Evolutionary conservation across 2,329 filamentous ascomycete genomes (phyloP).

Genomic region (Claviceps quebecensis): DNA sequence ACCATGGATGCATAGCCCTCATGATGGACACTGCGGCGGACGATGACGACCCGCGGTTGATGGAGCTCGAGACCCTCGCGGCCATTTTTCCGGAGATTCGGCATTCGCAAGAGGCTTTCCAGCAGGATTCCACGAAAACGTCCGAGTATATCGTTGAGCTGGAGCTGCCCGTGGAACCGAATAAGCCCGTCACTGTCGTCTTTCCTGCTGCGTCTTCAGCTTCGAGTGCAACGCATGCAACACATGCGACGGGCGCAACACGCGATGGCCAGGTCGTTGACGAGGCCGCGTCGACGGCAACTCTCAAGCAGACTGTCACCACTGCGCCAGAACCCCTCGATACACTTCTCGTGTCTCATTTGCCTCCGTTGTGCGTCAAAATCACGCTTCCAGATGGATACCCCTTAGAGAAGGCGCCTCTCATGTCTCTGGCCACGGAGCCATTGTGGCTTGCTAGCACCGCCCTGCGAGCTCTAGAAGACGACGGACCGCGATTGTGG

Average conservation of each 20-base stretch:
- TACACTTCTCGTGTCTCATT: constrained; percentile 37
- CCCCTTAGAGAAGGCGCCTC: constrained; percentile 37
- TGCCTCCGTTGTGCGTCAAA: constrained; percentile 41
- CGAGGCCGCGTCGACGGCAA: not conserved
- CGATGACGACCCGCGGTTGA: constrained; percentile 39
- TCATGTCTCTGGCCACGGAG: constrained; percentile 34
- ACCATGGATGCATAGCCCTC: constrained; percentile 5
- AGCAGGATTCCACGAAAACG: not conserved
- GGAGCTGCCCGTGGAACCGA: constrained; percentile 43
- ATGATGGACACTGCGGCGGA: constrained; percentile 28
- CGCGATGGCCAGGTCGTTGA: not conserved
- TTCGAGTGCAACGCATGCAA: constrained; percentile 3
- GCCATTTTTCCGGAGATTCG: constrained; percentile 56
- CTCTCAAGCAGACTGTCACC: not conserved
- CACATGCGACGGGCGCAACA: not conserved
- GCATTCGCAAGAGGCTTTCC: constrained; percentile 24
- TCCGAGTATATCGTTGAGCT: constrained; percentile 34
- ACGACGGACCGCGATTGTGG: constrained; percentile 41
- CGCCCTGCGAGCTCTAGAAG: constrained; percentile 34
- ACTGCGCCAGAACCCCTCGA: constrained; percentile 18
- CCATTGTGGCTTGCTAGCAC: constrained; percentile 42
- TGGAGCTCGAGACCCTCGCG: constrained; percentile 45
- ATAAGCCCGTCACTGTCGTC: constrained; percentile 38
- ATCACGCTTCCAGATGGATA: constrained; percentile 45
- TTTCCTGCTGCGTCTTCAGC: constrained; percentile 34